Conservation (phyloP, 2,329 filamentous ascomycete genomes). For the Trichoderma guizhouense region DNA sequence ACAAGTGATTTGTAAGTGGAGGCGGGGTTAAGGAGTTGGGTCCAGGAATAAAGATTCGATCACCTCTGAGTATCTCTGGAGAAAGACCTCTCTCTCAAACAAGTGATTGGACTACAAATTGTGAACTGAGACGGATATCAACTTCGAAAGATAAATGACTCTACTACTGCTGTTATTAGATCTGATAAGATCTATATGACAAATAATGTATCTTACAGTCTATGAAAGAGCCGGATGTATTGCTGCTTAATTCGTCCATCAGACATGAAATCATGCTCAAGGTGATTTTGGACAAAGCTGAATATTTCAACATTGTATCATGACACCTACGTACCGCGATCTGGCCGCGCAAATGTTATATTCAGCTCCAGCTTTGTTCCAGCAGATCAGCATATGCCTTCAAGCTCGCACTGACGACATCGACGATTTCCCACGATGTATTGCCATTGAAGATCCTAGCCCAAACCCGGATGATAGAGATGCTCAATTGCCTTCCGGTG, state of each 20-base stretch:
- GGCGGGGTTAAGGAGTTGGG: not conserved
- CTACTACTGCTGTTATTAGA: not conserved
- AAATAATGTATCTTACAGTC: not conserved
- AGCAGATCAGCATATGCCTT: not conserved
- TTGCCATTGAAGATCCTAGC: not conserved
- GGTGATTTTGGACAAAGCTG: too few species aligned
- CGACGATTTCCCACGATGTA: not conserved
- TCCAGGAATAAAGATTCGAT: not conserved
- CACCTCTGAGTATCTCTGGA: not conserved
- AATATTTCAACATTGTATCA: too few species aligned
- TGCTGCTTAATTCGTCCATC: too few species aligned
- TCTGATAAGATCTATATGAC: not conserved
- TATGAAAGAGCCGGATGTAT: too few species aligned
- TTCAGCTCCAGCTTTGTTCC: not conserved
- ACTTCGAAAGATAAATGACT: not conserved
- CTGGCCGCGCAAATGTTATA: not conserved
- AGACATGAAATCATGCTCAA: too few species aligned
- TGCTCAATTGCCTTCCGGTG: too few species aligned
- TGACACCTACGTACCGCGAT: not conserved
- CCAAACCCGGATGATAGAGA: too few species aligned
- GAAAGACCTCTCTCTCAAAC: not conserved
- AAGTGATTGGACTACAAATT: not conserved
- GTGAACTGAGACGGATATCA: not conserved
- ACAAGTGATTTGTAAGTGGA: not conserved
- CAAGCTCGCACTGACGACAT: not conserved